These are phyloP conservation scores for Paspalum notatum DNA, from an alignment of 176 grass and related monocot species.

Conservation along the genomic window DNA sequence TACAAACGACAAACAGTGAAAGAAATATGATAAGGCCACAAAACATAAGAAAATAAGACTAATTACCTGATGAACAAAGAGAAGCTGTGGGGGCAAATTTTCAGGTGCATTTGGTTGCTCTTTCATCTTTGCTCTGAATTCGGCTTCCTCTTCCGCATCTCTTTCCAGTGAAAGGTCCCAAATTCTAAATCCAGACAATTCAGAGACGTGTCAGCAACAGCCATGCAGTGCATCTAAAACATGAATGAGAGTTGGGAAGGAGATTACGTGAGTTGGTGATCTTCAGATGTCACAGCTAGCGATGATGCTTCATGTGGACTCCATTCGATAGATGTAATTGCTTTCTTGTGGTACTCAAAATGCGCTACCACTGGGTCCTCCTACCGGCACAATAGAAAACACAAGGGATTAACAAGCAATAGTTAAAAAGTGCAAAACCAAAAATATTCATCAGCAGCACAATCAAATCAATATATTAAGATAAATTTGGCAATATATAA, in stretches of 20 bases:
- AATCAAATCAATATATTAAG: neutral
- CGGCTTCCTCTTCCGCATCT: constrained; percentile 85
- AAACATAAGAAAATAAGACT: neutral
- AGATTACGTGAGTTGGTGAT: constrained; percentile 84
- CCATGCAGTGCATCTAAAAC: neutral
- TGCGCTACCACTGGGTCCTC: constrained; percentile 64
- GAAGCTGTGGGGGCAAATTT: constrained; percentile 86
- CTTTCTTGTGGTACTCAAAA: constrained; percentile 83
- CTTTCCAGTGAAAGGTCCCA: constrained; percentile 91
- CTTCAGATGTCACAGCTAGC: constrained; percentile 78
- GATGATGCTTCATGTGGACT: constrained; percentile 86
- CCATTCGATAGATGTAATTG: constrained; percentile 92
- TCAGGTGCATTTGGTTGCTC: constrained; percentile 75
- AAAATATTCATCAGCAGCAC: neutral
- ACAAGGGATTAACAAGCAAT: neutral
- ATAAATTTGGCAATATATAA: neutral
- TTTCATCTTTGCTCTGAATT: constrained; percentile 75
- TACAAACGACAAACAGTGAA: constrained; percentile 10
- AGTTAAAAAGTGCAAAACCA: neutral
- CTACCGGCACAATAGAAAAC: constrained; percentile 42
- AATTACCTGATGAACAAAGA: constrained; percentile 88
- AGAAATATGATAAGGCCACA: neutral
- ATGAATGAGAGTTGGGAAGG: neutral
- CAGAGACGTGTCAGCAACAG: neutral
- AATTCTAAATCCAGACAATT: constrained; percentile 46